Percentiles rank a stretch among this genome's conserved stretches.
These are phyloP conservation scores for Ustilago cynodontis DNA, from an alignment of 1,284 basidiomycete genomes.

Conservation along the genomic window DNA sequence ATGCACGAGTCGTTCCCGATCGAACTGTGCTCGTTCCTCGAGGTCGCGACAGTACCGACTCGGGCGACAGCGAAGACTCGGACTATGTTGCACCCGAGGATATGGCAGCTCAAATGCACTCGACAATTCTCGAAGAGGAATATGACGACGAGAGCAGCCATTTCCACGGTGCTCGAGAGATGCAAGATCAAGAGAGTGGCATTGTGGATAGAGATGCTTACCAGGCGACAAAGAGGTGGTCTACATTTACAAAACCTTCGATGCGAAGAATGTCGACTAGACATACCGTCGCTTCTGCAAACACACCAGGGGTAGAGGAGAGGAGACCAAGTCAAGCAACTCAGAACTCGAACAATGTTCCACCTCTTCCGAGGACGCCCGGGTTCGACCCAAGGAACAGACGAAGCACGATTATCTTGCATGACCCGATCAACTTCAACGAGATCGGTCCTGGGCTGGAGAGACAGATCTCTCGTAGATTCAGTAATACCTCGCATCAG, in stretches of 20 bases:
- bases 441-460: constrained; percentile 6
- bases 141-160: constrained; percentile 1
- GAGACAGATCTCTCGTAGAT: constrained; percentile 10
- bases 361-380: constrained; percentile 15
- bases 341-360: background rate
- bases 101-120: constrained; percentile 15
- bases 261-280: constrained; percentile 18
- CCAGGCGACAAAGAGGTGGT: background rate
- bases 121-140: constrained; percentile 38
- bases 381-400: constrained; percentile 32
- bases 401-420: constrained; percentile 40
- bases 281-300: background rate
- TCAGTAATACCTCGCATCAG: constrained; percentile 26
- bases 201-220: constrained; percentile 3
- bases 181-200: constrained; percentile 12
- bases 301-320: background rate
- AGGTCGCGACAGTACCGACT: constrained; percentile 8
- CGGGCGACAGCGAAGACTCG: constrained; percentile 16
- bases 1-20: constrained; percentile 30
- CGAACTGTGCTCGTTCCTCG: constrained; percentile 40
- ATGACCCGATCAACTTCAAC: constrained; percentile 24
- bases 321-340: constrained; percentile 23
- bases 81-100: constrained; percentile 1
- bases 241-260: background rate
- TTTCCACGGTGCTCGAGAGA: background rate